Conservation (phyloP, 176 grass and related monocot genomes). For the Rhipidocladum racemiflorum region DNA sequence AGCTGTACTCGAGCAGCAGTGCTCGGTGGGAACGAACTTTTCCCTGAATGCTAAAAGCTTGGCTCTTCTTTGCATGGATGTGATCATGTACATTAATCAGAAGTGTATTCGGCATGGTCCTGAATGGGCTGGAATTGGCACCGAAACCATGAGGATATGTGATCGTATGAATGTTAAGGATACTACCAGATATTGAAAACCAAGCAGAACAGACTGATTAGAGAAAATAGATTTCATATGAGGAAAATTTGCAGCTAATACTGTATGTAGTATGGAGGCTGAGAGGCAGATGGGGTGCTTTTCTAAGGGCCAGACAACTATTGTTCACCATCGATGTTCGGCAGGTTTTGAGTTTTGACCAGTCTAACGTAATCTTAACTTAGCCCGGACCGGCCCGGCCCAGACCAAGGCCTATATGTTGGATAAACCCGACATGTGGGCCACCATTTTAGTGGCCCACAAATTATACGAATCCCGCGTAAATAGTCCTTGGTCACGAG, state of each 20-base stretch:
- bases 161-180: not conserved
- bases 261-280: not conserved
- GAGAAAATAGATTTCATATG: not conserved
- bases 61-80: conserved; percentile 17
- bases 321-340: not conserved
- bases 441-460: not conserved
- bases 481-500: conserved; percentile 11
- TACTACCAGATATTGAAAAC: not conserved
- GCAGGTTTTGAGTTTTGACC: not conserved
- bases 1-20: conserved; percentile 41
- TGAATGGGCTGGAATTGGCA: not conserved
- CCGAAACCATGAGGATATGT: not conserved
- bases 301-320: too few relatives aligned
- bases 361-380: not conserved
- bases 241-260: not conserved
- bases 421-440: not conserved
- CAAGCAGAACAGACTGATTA: not conserved
- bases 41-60: conserved; percentile 27
- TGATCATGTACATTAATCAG: not conserved
- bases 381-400: not conserved
- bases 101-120: not conserved
- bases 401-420: not conserved
- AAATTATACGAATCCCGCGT: not conserved
- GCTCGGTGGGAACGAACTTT: conserved; percentile 25
- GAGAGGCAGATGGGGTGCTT: not conserved